Evolutionary conservation across 2,329 filamentous ascomycete species (phyloP), one percentile per base, ranked within the genome.

Genomic region (Verticillium klebahnii): DNA sequence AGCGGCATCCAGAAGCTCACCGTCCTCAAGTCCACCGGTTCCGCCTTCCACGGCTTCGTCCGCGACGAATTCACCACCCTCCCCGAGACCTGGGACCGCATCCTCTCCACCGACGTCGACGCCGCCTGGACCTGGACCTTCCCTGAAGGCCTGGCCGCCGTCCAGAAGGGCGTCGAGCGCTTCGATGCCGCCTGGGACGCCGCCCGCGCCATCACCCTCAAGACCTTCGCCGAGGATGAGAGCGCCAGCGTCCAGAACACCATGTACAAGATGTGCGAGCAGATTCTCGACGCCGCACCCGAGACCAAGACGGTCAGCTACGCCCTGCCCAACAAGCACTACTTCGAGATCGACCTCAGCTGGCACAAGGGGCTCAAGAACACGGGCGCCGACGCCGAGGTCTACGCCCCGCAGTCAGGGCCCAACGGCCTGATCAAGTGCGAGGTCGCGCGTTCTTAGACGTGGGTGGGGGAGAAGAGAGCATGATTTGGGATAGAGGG

Each of bases 201-300:
- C 60, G 92, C 92, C n/a, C 84, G 92, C 64, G 80, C 82, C 60
- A 95, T 96, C 74, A 97, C 93, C n/a, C 83, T 97, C 75, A 90
- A 91, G 79, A 91, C 88, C 0, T 99, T 99, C 71, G 94, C 95
- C 52, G 86, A 89, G 72, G 93, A 99, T 72, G 83, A 93, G 72
- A 96, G 92, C 70, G 91, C 95, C 56, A 96, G 92, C 70, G 95
- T 99, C 29, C 95, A 99, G 80, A 89, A 89, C 70, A 98, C 94
- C 64, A 98, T 99, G 95, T 99, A 97, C 82, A 96, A 97, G 82
- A 99, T 99, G 94, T 88, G 86, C 69, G 90, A 94, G 75, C 82
- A 89, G 75, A 97, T 99, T 68, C 82, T 99, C 60, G 89, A 85
- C 9, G 86, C 82, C 25, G 90, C 88, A 29, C 89, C 92, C 15